Conservation (phyloP, 768 basidiomycete species). For the Mycena kentingensis region DNA sequence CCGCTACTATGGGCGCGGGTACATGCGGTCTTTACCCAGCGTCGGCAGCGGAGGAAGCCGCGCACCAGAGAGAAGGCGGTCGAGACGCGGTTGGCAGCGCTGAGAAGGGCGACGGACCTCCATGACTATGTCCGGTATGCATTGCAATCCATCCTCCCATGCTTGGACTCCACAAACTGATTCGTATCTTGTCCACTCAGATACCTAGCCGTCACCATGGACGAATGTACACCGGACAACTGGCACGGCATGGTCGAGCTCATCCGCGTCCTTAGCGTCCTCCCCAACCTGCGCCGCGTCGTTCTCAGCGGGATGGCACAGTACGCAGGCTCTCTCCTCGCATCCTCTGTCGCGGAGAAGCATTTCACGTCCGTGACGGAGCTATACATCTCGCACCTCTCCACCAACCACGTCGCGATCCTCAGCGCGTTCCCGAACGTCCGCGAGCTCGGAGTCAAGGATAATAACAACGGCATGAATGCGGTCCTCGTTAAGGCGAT, state of each 20-base stretch:
- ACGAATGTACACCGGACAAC: not conserved
- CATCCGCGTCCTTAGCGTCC: not conserved
- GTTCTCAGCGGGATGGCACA: not conserved
- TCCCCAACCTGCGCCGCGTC: not conserved
- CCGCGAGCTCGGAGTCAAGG: too few relatives aligned
- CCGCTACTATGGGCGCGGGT: not conserved
- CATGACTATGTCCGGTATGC: not conserved
- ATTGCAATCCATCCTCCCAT: not conserved
- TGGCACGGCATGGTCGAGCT: not conserved
- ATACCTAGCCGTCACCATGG: constrained; percentile 5
- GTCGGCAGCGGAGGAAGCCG: not conserved
- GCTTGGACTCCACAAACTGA: not conserved
- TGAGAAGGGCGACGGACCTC: not conserved
- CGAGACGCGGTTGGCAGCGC: not conserved
- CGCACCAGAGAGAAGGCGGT: not conserved
- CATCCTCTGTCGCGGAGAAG: too few relatives aligned
- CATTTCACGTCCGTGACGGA: too few relatives aligned
- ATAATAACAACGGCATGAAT: too few relatives aligned
- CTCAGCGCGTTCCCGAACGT: too few relatives aligned
- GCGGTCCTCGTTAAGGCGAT: too few relatives aligned
- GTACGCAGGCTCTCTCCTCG: not conserved
- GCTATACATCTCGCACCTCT: too few relatives aligned
- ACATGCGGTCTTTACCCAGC: not conserved
- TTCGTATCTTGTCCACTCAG: not conserved
- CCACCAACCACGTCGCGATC: too few relatives aligned